These are phyloP conservation scores for Pleurotus eryngii DNA, from an alignment of 768 basidiomycete species.

Conservation along the genomic window DNA sequence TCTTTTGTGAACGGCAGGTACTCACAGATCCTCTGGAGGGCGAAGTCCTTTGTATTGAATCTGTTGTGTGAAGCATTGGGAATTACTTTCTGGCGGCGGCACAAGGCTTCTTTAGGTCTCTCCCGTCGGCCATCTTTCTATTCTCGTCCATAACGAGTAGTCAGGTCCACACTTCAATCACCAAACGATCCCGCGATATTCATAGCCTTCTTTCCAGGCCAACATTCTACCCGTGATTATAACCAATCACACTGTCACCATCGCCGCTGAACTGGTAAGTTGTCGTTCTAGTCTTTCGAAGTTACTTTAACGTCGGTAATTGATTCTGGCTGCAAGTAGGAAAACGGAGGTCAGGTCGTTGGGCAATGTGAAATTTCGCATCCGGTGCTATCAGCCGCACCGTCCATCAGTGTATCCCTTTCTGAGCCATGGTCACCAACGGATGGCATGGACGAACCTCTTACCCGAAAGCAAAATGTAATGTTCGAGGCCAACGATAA, in stretches of 20 bases:
- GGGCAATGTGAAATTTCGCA: slow-evolving; percentile 96
- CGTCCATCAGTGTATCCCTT: slow-evolving; percentile 27
- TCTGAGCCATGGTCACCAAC: slow-evolving; percentile 42
- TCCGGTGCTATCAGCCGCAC: slow-evolving; percentile 45
- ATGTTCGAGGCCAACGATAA: slow-evolving; percentile 60
- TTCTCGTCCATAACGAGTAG: slow-evolving; percentile 90
- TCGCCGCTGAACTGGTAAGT: slow-evolving; percentile 80
- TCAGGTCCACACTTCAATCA: slow-evolving; percentile 34
- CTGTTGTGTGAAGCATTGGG: slow-evolving; percentile 54
- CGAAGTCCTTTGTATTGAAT: neutral
- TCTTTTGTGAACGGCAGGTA: slow-evolving; percentile 89
- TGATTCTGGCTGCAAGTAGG: slow-evolving; percentile 32
- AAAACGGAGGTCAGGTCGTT: slow-evolving; percentile 72
- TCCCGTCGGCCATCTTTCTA: slow-evolving; percentile 91
- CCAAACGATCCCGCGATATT: neutral
- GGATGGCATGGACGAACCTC: slow-evolving; percentile 51
- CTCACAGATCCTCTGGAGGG: slow-evolving; percentile 3
- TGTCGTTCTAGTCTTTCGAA: neutral
- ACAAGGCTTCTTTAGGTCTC: slow-evolving; percentile 84
- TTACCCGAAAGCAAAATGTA: slow-evolving; percentile 53
- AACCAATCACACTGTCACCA: slow-evolving; percentile 94
- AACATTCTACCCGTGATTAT: slow-evolving; percentile 88
- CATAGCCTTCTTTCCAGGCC: slow-evolving; percentile 39
- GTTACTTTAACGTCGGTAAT: too few species aligned
- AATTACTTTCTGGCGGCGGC: slow-evolving; percentile 92